Percentiles rank a stretch among this genome's conserved stretches.
phyloP scores from a whole-genome alignment of 2,329 filamentous ascomycete genomes.

The Trichoderma citrinoviride region DNA sequence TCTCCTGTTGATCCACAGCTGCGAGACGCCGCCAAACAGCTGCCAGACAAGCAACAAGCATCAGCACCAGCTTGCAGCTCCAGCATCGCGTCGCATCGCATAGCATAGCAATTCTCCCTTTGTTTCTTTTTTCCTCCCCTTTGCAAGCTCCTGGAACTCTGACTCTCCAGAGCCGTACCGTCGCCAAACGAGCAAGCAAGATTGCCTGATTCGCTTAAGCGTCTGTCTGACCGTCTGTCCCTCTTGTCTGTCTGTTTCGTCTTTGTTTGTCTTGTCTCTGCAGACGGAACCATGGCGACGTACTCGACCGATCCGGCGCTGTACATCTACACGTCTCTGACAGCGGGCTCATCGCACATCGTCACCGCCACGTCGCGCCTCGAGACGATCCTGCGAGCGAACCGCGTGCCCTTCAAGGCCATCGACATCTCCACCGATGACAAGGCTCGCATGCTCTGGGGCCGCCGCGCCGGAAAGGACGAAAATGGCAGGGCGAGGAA shows the following conservation, averaged over 20 bases:
- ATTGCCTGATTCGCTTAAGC: not conserved
- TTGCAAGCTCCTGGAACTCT: too few species aligned
- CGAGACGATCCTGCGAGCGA: slow-evolving; percentile 93
- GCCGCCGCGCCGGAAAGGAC: slow-evolving; percentile 74
- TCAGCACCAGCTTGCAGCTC: slow-evolving; percentile 3
- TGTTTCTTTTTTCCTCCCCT: not conserved
- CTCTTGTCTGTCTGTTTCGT: too few species aligned
- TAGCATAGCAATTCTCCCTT: not conserved
- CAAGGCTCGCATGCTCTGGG: slow-evolving; percentile 84
- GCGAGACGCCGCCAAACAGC: too few species aligned
- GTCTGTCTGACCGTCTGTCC: not conserved
- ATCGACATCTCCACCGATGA: slow-evolving; percentile 90
- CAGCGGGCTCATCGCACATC: slow-evolving; percentile 92
- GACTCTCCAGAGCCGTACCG: too few species aligned
- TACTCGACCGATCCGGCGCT: slow-evolving; percentile 66
- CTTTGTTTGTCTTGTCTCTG: too few species aligned
- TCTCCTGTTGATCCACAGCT: not conserved
- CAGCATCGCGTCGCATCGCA: not conserved
- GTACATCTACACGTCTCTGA: slow-evolving; percentile 95
- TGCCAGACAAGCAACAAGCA: not conserved
- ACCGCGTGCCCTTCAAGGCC: slow-evolving; percentile 89
- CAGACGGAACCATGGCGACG: slow-evolving; percentile 37
- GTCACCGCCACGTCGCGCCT: slow-evolving; percentile 93
- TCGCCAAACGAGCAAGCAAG: too few species aligned
- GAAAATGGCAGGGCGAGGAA: slow-evolving; percentile 63